Conservation (phyloP, 495 filamentous ascomycete genomes). For the Choiromyces venosus region DNA sequence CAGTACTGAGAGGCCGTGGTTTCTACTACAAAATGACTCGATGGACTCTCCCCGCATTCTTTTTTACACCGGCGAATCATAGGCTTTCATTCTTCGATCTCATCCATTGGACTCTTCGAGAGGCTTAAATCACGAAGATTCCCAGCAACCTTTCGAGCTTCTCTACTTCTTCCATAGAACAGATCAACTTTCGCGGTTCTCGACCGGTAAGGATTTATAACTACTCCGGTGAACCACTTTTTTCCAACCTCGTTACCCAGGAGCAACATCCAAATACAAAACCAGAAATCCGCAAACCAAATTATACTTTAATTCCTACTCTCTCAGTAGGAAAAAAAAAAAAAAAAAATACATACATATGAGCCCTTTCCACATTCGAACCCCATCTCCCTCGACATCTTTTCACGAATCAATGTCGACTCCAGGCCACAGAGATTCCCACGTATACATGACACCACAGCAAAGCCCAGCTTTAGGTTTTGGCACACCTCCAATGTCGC, state of each 20-base stretch:
- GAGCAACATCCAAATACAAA: constrained; percentile 25
- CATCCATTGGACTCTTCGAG: not conserved
- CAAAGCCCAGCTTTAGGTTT: constrained; percentile 35
- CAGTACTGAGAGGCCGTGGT: constrained; percentile 18
- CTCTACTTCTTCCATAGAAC: not conserved
- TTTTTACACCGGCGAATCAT: constrained; percentile 4
- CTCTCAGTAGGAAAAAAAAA: not conserved
- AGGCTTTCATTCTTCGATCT: not conserved
- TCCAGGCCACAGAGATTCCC: constrained; percentile 23
- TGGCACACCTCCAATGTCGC: constrained; percentile 36
- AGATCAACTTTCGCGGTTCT: constrained; percentile 28
- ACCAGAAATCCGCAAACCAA: not conserved
- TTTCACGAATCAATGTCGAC: constrained; percentile 13
- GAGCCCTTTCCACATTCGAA: not conserved
- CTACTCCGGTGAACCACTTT: constrained; percentile 15
- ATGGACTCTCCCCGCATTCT: constrained; percentile 32
- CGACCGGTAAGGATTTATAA: constrained; percentile 12
- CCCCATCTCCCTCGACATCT: not conserved
- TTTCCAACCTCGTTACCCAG: constrained; percentile 14
- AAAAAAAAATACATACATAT: not conserved
- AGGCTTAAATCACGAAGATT: constrained; percentile 32
- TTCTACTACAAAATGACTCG: constrained; percentile 33
- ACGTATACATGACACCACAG: constrained; percentile 34
- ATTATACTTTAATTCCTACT: not conserved
- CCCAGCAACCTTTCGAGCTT: constrained; percentile 6